Base-by-base conservation (phyloP, 2,329 filamentous ascomycete species). In the Aureobasidium lini region DNA sequence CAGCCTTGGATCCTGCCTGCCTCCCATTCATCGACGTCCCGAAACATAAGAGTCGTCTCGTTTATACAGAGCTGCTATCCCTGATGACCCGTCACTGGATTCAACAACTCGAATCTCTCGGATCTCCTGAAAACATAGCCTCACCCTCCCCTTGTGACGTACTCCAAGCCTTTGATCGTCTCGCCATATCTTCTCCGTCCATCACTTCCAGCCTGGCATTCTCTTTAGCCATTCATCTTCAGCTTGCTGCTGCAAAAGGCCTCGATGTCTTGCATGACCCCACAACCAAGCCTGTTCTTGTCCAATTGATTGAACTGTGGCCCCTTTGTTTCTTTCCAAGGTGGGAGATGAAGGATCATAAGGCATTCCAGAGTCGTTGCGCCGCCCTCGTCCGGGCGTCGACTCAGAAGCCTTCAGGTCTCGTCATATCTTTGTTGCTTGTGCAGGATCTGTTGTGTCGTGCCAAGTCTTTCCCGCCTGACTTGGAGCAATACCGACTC, bases 21-120 rank as follows among this genome's bases (percentile, higher is more conserved):
- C 54, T 57, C 2, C 54, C 54, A 9, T 47, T 48, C 6, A 15
- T 47, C 54, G 54, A 57, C 32, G 42, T 57, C 6, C 23, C 43
- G 2, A 57, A 57, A 32, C 54, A 57, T 34, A 57, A 43, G 13
- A 28, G 15, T n/a, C 43, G 54, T 1, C 23, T 13, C 13, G 34
- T 57, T 4, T 57, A 57, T 40, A 34, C 43, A 5, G 32, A 23
- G 13, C 43, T 57, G 15, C n/a, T 57, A 3, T 29, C 32, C 40
- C 34, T 57, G 32, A 39, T 47, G 32, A 42, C 42, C 23, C 18
- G 34, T 23, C 43, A 36, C 32, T 57, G 54, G 54, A 34, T 57
- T 11, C 5, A 44, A 40, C 40, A 57, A 29, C 31, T 57, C 31
- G 31, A 46, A 16, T 10, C 6, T 4, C 31, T 15, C 10, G 37